Conservation (phyloP, 306 rosid genomes). For the Carpinus viminea region DNA sequence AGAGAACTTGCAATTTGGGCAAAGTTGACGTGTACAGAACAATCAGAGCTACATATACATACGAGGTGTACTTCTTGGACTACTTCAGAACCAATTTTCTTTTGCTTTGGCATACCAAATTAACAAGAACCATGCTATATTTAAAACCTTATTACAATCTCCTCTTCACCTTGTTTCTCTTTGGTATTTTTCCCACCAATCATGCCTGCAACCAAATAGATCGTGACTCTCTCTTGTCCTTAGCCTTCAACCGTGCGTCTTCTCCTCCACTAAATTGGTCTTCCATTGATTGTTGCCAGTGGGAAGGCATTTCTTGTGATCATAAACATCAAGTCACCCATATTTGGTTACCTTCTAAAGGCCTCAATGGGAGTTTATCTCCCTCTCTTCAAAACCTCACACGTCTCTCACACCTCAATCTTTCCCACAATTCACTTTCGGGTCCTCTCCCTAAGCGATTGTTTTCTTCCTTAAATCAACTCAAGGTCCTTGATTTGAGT, state of each 20-base stretch:
- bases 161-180: too few species aligned
- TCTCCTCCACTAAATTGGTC: slow-evolving; percentile 1
- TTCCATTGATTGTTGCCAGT: neutral
- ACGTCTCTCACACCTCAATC: neutral
- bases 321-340: neutral
- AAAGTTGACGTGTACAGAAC: too few species aligned
- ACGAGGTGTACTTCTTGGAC: too few species aligned
- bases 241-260: neutral
- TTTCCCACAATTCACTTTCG: neutral
- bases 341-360: neutral
- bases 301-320: slow-evolving; percentile 4
- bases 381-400: neutral
- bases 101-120: too few species aligned
- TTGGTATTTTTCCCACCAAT: too few species aligned
- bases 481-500: slow-evolving; percentile 16
- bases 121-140: too few species aligned
- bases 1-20: too few species aligned
- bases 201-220: too few species aligned
- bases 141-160: too few species aligned
- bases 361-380: neutral
- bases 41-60: too few species aligned
- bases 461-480: neutral
- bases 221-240: neutral
- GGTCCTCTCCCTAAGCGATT: neutral
- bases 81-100: too few species aligned